These are phyloP conservation scores for Lobosporangium transversale DNA, from an alignment of 192 early-diverging fungal genomes.

Conservation along the genomic window DNA sequence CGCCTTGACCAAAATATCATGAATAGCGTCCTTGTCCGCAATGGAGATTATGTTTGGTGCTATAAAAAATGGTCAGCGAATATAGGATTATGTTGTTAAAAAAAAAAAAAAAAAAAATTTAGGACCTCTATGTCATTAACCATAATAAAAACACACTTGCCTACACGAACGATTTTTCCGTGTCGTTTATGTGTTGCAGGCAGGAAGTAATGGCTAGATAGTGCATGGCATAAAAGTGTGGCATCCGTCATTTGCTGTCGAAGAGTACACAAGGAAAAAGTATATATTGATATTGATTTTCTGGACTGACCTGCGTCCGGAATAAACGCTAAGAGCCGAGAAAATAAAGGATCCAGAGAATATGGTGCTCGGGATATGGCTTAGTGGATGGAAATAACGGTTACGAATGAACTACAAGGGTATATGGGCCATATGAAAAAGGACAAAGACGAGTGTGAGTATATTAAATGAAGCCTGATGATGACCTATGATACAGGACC, in stretches of 20 bases:
- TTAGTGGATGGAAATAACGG: conserved; percentile 33
- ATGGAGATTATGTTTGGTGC: conserved; percentile 31
- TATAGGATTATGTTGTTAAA: too few species aligned
- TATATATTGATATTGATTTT: too few species aligned
- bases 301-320: conserved; percentile 19
- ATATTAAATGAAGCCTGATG: too few species aligned
- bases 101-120: too few species aligned
- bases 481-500: too few species aligned
- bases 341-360: conserved; percentile 19
- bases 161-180: conserved; percentile 39
- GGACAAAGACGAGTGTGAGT: too few species aligned
- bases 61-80: not conserved
- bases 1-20: conserved; percentile 20
- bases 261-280: too few species aligned
- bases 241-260: too few species aligned
- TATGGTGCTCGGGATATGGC: conserved; percentile 20
- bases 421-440: not conserved
- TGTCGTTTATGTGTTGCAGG: conserved; percentile 15
- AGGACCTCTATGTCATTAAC: not conserved
- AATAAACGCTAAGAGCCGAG: conserved; percentile 6
- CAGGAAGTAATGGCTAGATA: conserved; percentile 32
- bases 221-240: not conserved
- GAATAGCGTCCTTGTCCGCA: conserved; percentile 34
- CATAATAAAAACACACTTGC: not conserved
- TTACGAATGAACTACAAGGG: conserved; percentile 7